These are phyloP conservation scores for Fallopia convolvulus DNA, from an alignment of 148 eudicot genomes.

Conservation along the genomic window DNA sequence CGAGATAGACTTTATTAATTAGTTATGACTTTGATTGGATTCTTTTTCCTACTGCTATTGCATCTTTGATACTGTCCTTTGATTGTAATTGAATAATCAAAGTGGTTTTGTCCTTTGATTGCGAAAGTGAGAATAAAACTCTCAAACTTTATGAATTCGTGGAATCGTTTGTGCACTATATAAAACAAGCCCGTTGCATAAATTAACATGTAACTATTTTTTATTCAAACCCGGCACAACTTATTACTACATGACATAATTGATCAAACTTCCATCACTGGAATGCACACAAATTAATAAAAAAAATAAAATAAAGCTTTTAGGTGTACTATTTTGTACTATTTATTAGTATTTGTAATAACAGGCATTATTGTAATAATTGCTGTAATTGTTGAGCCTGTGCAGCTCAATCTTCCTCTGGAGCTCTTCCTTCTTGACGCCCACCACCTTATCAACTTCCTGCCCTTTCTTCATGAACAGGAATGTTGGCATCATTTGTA, in stretches of 20 bases:
- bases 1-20: background rate
- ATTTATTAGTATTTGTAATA: background rate
- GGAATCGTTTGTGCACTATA: background rate
- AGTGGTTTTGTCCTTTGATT: background rate
- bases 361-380: background rate
- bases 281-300: background rate
- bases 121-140: background rate
- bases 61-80: background rate
- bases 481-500: slow-evolving; percentile 43
- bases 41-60: background rate
- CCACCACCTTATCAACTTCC: slow-evolving; percentile 38
- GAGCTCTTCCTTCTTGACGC: slow-evolving; percentile 41
- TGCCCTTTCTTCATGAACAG: slow-evolving; percentile 38
- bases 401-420: slow-evolving; percentile 42
- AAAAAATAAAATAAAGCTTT: too few relatives aligned
- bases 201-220: background rate
- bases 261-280: background rate
- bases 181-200: background rate
- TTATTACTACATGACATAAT: background rate
- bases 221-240: background rate
- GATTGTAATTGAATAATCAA: background rate
- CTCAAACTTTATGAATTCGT: background rate
- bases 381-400: slow-evolving; percentile 7
- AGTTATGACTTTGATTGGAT: background rate
- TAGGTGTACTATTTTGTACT: background rate